Evolutionary conservation across 192 early-diverging fungal genomes (phyloP).

Genomic region (Bifiguratus adelaidae): DNA sequence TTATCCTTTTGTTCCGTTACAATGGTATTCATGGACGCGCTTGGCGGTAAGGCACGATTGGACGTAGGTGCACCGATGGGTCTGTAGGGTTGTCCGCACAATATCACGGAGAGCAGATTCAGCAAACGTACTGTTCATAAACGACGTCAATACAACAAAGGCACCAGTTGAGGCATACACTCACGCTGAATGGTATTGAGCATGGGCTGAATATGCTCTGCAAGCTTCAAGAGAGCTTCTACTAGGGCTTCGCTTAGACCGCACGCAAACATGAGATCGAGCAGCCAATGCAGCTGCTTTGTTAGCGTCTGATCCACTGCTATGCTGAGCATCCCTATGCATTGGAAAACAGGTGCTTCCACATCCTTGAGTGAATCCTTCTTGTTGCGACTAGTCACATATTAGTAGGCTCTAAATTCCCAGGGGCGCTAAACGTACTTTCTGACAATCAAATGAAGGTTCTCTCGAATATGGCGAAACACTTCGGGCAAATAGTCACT

Average conservation of each 20-base stretch:
- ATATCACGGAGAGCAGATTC: constrained; percentile 77
- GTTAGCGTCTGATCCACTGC: constrained; percentile 88
- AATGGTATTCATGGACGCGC: constrained; percentile 1
- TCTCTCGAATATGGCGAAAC: constrained; percentile 65
- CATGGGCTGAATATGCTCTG: constrained; percentile 73
- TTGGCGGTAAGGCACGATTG: no score
- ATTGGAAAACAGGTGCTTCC: constrained; percentile 61
- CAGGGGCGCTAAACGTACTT: not conserved
- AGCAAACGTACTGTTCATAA: constrained; percentile 71
- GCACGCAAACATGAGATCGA: constrained; percentile 87
- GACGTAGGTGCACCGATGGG: constrained; percentile 59
- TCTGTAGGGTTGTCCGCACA: constrained; percentile 73
- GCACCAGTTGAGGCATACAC: not conserved
- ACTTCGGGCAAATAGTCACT: constrained; percentile 72
- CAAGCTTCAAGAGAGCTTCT: constrained; percentile 70
- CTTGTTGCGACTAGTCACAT: constrained; percentile 1
- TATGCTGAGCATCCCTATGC: constrained; percentile 78
- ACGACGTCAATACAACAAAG: not conserved
- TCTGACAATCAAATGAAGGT: no score
- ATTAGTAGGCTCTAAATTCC: no score
- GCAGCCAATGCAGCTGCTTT: constrained; percentile 74
- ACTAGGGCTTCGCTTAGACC: constrained; percentile 76
- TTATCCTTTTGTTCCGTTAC: constrained; percentile 50
- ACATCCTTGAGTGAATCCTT: constrained; percentile 43
- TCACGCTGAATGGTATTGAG: constrained; percentile 77